These are phyloP conservation scores for Podaxis sp. DNA, from an alignment of 768 basidiomycete species.

Conservation along the genomic window DNA sequence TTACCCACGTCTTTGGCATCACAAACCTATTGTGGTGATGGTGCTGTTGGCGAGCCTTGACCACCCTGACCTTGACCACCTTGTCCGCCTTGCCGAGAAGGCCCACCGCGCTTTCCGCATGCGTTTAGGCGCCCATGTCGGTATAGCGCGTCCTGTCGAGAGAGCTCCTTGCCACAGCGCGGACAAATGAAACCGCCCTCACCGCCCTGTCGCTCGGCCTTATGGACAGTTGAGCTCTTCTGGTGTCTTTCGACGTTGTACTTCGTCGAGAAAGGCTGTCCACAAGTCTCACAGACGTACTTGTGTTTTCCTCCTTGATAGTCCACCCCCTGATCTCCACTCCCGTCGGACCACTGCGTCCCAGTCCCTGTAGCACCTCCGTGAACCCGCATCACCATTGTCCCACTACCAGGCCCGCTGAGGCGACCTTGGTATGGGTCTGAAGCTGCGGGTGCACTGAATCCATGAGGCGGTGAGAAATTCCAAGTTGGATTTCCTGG, in stretches of 20 bases:
- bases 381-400: neutral
- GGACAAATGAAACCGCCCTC: constrained; percentile 3
- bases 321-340: neutral
- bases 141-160: constrained; percentile 28
- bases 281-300: constrained; percentile 2
- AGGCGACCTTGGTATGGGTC: neutral
- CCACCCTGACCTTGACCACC: neutral
- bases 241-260: constrained; percentile 20
- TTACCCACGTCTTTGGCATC: neutral
- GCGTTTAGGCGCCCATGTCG: constrained; percentile 26
- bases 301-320: neutral
- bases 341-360: neutral
- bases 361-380: neutral
- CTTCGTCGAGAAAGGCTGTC: constrained; percentile 18
- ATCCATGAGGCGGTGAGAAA: neutral
- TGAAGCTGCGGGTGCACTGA: neutral
- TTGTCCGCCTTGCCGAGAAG: constrained; percentile 8
- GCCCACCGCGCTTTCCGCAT: constrained; percentile 25
- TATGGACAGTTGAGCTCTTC: constrained; percentile 14
- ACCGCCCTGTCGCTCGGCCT: neutral
- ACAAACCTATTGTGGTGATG: neutral
- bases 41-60: neutral
- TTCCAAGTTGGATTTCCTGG: neutral
- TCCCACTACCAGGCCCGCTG: neutral
- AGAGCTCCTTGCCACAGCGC: constrained; percentile 18